phyloP scores from a whole-genome alignment of 2,329 filamentous ascomycete genomes.

The Ramularia endophylla region DNA sequence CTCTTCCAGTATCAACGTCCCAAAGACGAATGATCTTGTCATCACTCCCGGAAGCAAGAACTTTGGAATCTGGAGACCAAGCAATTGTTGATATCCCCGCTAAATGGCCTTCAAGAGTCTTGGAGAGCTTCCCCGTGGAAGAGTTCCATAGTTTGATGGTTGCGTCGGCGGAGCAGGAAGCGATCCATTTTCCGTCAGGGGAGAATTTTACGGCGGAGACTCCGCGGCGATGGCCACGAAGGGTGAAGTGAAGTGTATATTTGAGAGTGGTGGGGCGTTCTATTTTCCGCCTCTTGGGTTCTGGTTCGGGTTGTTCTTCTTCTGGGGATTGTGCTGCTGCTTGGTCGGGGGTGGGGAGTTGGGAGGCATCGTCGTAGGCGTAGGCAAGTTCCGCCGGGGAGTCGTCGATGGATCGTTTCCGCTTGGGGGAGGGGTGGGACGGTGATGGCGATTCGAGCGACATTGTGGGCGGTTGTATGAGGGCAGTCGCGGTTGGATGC shows the following conservation, averaged over 20 bases:
- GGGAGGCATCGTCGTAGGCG: constrained; percentile 29
- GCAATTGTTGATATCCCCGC: constrained; percentile 86
- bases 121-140: constrained; percentile 67
- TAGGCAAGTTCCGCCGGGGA: constrained; percentile 21
- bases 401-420: constrained; percentile 20
- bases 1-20: constrained; percentile 60
- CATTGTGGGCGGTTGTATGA: constrained; percentile 8
- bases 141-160: constrained; percentile 91
- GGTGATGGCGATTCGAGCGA: constrained; percentile 14
- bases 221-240: constrained; percentile 71
- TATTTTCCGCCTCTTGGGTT: constrained; percentile 18
- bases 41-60: constrained; percentile 85
- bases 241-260: constrained; percentile 63
- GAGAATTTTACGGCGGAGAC: constrained; percentile 86
- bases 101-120: constrained; percentile 88
- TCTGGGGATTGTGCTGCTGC: constrained; percentile 15
- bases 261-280: constrained; percentile 53
- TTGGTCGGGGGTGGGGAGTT: constrained; percentile 21
- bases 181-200: constrained; percentile 83
- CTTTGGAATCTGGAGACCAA: constrained; percentile 88
- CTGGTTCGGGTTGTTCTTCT: constrained; percentile 14
- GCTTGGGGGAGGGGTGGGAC: constrained; percentile 24
- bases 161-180: constrained; percentile 81
- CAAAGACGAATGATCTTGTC: constrained; percentile 95
- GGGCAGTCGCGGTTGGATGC: background rate